Base-by-base conservation (phyloP, 2,329 filamentous ascomycete genomes). In the Hypoxylon sp. region DNA sequence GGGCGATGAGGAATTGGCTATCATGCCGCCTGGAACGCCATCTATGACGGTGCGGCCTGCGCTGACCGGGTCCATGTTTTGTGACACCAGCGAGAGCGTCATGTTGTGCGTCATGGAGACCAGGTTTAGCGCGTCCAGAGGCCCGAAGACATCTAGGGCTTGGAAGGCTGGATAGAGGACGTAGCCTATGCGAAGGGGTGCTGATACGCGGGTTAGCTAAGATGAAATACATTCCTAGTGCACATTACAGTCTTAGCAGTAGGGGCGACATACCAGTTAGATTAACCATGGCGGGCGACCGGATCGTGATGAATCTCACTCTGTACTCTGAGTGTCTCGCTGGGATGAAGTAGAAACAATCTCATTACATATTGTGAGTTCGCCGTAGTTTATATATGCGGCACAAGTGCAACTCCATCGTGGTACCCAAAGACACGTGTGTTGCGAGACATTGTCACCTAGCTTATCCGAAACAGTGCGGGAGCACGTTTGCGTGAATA, bases 141-240 rank as follows among this genome's bases (percentile, higher is more conserved):
- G 75, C 1, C 76, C 75, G 60, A 78, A 78, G 10, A 77, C 70
- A 52, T 78, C 76, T 25, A 77, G 61, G 2, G 75, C 71, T 51
- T 74, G 67, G 67, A 76, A 76, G 28, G 63, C 71, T 7, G 74
- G 75, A 69, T 71, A 78, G 0, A 78, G 51, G 19, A 77, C 55
- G 55, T 77, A 68, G 21, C 75, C 76, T 23, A 75, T 72, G 56
- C 73, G 71, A 36, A 73, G 49, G 17, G 71, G 67, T 14, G 53
- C 71, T 73, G 19, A 30, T 14, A 2, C 14, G 6, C 3, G 9
- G 11, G 43, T 68, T 61, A 60, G 63, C 32, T 28, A 23, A 32
- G 45, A 13, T 7, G 36, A 43, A 25, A 38, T 17, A 30, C 4
- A 14, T 30, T 34, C 19, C 21, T 50, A 6, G 28, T 9, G 6